Conservation (phyloP, 768 basidiomycete genomes). For the Leccinum boreale region DNA sequence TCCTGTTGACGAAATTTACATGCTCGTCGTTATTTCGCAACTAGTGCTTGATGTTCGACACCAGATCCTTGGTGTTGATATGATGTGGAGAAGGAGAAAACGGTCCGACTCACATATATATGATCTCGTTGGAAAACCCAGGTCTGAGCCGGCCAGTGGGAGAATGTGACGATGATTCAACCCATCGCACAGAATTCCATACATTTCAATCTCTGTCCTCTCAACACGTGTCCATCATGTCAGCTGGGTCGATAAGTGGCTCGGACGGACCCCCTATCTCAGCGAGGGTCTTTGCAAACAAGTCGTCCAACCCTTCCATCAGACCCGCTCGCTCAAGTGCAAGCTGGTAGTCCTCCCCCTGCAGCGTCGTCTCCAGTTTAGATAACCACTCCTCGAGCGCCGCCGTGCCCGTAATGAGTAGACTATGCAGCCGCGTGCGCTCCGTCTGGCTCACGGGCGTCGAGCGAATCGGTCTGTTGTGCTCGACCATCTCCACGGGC, state of each 20-base stretch:
- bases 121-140: too few relatives aligned
- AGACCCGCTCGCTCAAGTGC: conserved; percentile 51
- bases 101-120: too few relatives aligned
- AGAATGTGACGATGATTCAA: too few relatives aligned
- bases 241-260: conserved; percentile 18
- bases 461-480: conserved; percentile 32
- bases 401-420: conserved; percentile 58
- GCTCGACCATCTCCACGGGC: conserved; percentile 35
- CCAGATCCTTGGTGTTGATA: too few relatives aligned
- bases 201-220: not conserved
- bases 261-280: conserved; percentile 50
- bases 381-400: conserved; percentile 69
- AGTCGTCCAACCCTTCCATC: conserved; percentile 59
- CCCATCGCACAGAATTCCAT: too few relatives aligned
- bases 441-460: conserved; percentile 67
- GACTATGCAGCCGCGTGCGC: conserved; percentile 61
- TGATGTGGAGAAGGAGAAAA: too few relatives aligned
- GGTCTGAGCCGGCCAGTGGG: too few relatives aligned
- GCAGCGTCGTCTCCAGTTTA: conserved; percentile 18
- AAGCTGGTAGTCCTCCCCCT: conserved; percentile 26
- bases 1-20: too few relatives aligned
- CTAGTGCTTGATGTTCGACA: too few relatives aligned
- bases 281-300: conserved; percentile 61
- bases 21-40: too few relatives aligned
- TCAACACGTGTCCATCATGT: conserved; percentile 23